Base-by-base conservation (phyloP, 1,284 basidiomycete species). In the Irpex lacteus region DNA sequence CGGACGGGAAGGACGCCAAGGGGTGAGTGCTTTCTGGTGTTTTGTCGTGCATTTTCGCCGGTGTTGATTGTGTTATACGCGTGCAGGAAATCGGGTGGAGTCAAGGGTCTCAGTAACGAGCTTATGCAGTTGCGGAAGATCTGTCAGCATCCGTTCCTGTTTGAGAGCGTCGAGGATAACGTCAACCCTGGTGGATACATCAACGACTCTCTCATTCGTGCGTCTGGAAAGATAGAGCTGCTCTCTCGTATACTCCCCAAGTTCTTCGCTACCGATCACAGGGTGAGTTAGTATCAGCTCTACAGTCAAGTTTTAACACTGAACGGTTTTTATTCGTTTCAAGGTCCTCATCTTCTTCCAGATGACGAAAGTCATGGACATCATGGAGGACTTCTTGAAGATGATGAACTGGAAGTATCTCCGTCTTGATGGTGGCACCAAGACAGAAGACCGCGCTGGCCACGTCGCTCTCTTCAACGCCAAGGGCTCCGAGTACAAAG, bases 51-150 rank as follows among this genome's bases (percentile, higher is more conserved):
- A 40, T 2, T 44, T 66, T 37, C 34, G 2, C 15, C 38, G 54
- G 6, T 18, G 55, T 5, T 21, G 21, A 38, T 32, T 32, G 63
- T 37, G 61, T 44, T 47, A 65, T 40, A 13, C 15, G 5, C 11
- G n/a, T 67, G 59, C 68, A 92, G 90, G 64, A 91, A 90, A 84
- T 73, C 81, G n/a, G 85, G 82, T 50, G 89, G 91, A 69, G 88
- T 94, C 60, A 94, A 93, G 70, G 92, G 92, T 68, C 80, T 99
- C 63, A 97, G 96, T 77, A 99, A 99, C 72, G 96, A 98, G 76
- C 88, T 99, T 63, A 99, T 99, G 97, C 97, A 99, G 79, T 84
- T 99, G 60, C 90, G 97, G 68, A 99, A 99, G 83, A 98, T 99
- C 67, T 98, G 97, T 79, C 98, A 99, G 75, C 96, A 98, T 77